These are phyloP conservation scores for Monosporascus sp. DNA, from an alignment of 2,329 filamentous ascomycete genomes.

Conservation along the genomic window DNA sequence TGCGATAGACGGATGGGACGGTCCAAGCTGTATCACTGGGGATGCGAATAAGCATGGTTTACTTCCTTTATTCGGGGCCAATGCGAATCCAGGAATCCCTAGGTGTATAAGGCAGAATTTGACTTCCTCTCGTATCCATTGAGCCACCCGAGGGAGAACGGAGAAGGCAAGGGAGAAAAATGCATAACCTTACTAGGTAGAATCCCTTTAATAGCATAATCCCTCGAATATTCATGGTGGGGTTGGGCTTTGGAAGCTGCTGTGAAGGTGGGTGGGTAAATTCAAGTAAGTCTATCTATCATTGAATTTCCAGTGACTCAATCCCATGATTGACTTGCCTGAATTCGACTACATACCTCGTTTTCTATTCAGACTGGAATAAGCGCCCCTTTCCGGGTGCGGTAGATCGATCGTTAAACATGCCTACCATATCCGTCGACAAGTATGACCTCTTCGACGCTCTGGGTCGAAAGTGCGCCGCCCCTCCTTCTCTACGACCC, in stretches of 20 bases:
- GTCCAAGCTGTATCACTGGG: too few species aligned
- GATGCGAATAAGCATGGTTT: too few species aligned
- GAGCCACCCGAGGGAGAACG: too few species aligned
- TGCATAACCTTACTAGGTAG: neutral
- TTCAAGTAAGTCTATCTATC: constrained; percentile 8
- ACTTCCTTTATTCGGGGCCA: too few species aligned
- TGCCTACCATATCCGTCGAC: constrained; percentile 96
- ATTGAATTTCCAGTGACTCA: constrained; percentile 35
- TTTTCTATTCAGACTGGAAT: neutral
- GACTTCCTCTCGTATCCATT: too few species aligned
- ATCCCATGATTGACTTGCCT: constrained; percentile 10
- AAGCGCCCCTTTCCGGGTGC: neutral
- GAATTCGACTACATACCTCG: neutral
- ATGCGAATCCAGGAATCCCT: too few species aligned
- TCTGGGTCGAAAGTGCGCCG: constrained; percentile 72
- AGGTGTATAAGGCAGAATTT: too few species aligned
- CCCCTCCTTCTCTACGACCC: constrained; percentile 5
- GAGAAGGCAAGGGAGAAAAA: too few species aligned
- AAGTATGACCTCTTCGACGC: constrained; percentile 94
- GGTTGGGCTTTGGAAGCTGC: neutral
- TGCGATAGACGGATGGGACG: too few species aligned
- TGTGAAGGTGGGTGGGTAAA: constrained; percentile 3
- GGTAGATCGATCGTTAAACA: constrained; percentile 37
- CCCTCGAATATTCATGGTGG: constrained; percentile 1
- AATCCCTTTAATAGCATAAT: constrained; percentile 5